Base-by-base conservation (phyloP, 495 filamentous ascomycete species). In the Aspergillus olivimuriae region DNA sequence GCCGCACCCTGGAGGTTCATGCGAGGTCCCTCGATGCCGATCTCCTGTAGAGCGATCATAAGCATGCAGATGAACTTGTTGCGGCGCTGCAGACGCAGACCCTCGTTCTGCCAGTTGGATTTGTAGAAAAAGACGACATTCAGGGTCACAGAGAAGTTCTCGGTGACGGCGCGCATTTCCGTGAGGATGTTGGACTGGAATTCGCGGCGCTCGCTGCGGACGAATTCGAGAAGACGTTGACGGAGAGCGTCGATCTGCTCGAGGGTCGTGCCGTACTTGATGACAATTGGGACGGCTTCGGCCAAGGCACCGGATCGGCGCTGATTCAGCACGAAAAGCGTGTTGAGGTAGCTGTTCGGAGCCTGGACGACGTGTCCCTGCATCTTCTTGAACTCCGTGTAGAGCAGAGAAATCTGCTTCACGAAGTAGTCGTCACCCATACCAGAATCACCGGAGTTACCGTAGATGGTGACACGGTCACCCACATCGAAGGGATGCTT, bases 81-180 rank as follows among this genome's bases (percentile, higher is more conserved):
- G 42, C 90, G 85, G 12, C 92, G 79, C 46, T 82, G 84, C 2
- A 98, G 75, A 60, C 92, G 88, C 17, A 95, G 73, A 34, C 91
- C 74, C 57, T 98, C 92, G 64, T 96, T 96, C 55, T 96, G 90
- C 80, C 81, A 84, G 55, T 83, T 95, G 39, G 84, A 87, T 60
- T 96, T 98, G 74, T 95, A 95, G 68, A 97, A 95, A 69, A 95
- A 96, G 49, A 96, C 84, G 41, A 98, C 82, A 62, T 96, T 96
- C 45, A 98, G 74, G 8, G 85, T 95, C 52, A 96, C 66, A 11
- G 73, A 76, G 70, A 84, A 79, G 33, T 74, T 78, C 39, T 84
- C 78, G 11, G 68, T 67, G n/a, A 83, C 74, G 19, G 74, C 72
- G 12, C 78, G 75, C 19, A 98, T 72, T 56, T 97, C 91, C 1